Evolutionary conservation across 2,329 filamentous ascomycete species (phyloP).

Genomic region (Fusarium subglutinans): DNA sequence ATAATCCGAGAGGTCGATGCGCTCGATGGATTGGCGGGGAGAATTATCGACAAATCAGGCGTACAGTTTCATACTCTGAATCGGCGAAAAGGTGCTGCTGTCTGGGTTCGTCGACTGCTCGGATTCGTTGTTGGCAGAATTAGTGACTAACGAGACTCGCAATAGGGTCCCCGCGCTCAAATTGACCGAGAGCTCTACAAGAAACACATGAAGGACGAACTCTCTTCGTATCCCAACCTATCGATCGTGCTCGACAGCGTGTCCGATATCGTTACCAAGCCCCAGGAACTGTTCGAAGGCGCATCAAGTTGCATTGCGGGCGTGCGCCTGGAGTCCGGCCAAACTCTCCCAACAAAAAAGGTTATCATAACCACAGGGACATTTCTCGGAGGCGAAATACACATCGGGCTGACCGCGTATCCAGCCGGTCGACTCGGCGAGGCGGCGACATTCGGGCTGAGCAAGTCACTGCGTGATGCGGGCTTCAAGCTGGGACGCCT

Average conservation of each 20-base stretch:
- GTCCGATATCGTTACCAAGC: constrained; percentile 81
- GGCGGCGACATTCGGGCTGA: constrained; percentile 89
- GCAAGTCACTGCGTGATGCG: constrained; percentile 86
- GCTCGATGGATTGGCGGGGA: constrained; percentile 86
- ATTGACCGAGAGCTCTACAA: constrained; percentile 93
- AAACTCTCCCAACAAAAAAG: constrained; percentile 79
- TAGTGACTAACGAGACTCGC: not conserved
- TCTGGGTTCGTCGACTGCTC: constrained; percentile 70
- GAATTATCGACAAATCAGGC: constrained; percentile 91
- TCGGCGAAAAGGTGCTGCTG: constrained; percentile 87
- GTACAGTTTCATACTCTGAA: constrained; percentile 95
- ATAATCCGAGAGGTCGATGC: constrained; percentile 97
- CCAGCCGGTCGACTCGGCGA: constrained; percentile 94
- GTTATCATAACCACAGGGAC: constrained; percentile 97
- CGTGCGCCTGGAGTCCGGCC: constrained; percentile 86
- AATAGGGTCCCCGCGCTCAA: constrained; percentile 85
- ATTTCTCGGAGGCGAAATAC: constrained; percentile 94
- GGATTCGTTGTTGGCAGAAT: not conserved
- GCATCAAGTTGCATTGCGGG: constrained; percentile 80
- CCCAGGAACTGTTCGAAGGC: constrained; percentile 51
- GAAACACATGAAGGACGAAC: constrained; percentile 88
- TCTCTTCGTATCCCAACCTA: constrained; percentile 79
- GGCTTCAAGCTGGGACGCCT: constrained; percentile 89
- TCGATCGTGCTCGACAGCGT: constrained; percentile 87
- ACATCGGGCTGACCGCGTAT: constrained; percentile 86